Base-by-base conservation (phyloP, 2,329 filamentous ascomycete species). In the Stromatinia cepivora region DNA sequence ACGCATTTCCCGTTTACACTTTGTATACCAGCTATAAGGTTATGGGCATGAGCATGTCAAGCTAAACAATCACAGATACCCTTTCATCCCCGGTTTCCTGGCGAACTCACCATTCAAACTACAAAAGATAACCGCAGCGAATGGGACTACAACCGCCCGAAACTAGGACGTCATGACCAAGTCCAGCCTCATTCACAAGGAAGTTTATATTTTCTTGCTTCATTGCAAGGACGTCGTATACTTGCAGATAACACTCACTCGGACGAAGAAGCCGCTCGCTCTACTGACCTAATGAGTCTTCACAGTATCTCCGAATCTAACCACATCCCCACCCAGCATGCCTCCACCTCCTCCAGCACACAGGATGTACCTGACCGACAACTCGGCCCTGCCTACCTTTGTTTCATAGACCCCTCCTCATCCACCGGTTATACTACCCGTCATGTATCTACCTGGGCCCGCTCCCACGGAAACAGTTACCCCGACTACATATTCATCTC, bases 401-500 rank as follows among this genome's bases (percentile, higher is more conserved):
- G 57, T 31, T 64, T 69, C 39, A 36, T 63, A 31, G 34, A 56
- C 34, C 4, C 34, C 28, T 54, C 28, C 11, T 22, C 31, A 7
- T 25, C 25, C 13, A 42, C 22, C 20, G 34, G 66, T 7, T 63
- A 54, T 36, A 31, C n/a, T 3, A 54, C 25, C 22, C 46, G 36
- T 10, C 36, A 63, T 10, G 39, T 34, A 31, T 42, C 36, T 28
- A 45, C 48, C 11, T 31, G 28, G 31, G 31, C 63, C 22, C 28
- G 22, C 2, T 39, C 34, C 22, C 57, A 61, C 25, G 57, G 57
- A 28, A 45, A 45, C 10, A 45, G 39, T 39, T 61, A 61, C 13
- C 57, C 57, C 8, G n/a, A 61, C 8, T 69, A 56, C 34, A 50
- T 63, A 20, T 69, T 69, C 48, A 45, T 64, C 22, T 57, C 66